Percentiles rank a stretch among this genome's conserved stretches.
Evolutionary conservation across 352 stramenopile genomes (phyloP).

Genomic region (Pythium periplocum): DNA sequence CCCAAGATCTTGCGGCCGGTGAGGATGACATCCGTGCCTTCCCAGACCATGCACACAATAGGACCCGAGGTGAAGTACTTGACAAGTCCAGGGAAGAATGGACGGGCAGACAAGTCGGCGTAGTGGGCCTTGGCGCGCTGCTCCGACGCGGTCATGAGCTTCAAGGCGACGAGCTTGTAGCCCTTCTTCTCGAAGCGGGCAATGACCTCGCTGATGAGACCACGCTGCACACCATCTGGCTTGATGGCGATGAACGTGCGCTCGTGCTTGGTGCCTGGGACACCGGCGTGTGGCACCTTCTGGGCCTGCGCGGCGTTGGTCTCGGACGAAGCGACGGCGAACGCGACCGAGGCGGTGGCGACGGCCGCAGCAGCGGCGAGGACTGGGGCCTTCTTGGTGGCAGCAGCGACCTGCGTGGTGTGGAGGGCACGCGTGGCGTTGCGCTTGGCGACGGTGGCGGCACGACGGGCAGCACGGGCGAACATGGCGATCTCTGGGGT

Average conservation of each 20-base stretch:
- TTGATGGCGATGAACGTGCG: constrained; percentile 95
- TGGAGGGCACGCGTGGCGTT: constrained; percentile 44
- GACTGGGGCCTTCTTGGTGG: constrained; percentile 26
- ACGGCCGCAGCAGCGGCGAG: constrained; percentile 31
- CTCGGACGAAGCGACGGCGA: constrained; percentile 38
- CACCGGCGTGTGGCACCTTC: constrained; percentile 56
- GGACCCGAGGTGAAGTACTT: constrained; percentile 92
- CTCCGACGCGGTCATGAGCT: constrained; percentile 91
- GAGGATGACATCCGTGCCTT: constrained; percentile 92
- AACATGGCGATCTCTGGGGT: constrained; percentile 36
- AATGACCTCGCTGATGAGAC: constrained; percentile 93
- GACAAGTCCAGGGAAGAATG: constrained; percentile 90
- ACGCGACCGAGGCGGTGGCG: constrained; percentile 40
- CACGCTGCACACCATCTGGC: constrained; percentile 92
- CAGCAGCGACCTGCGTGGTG: constrained; percentile 39
- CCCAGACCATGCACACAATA: constrained; percentile 95
- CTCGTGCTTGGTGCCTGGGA: constrained; percentile 90
- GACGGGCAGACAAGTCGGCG: constrained; percentile 88
- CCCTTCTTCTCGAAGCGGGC: constrained; percentile 94
- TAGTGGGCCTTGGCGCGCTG: constrained; percentile 91
- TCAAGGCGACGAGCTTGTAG: constrained; percentile 94
- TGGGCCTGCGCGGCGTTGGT: constrained; percentile 31
- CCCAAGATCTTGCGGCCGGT: constrained; percentile 94
- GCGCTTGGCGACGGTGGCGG: constrained; percentile 56
- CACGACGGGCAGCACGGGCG: constrained; percentile 55